These are phyloP conservation scores for Vaccinium darrowii DNA, from an alignment of 148 eudicot species.

Conservation along the genomic window DNA sequence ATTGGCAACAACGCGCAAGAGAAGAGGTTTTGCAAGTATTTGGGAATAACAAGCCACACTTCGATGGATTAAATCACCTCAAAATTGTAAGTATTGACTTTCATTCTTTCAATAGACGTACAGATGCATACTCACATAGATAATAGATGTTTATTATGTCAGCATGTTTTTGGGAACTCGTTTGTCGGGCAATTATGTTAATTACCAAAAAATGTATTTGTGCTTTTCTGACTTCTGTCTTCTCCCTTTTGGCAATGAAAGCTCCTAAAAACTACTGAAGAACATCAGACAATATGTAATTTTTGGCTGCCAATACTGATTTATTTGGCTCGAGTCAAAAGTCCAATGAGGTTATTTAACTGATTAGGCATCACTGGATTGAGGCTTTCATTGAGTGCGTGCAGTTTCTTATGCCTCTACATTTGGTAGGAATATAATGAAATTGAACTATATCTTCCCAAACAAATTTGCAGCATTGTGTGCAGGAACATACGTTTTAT, in stretches of 20 bases:
- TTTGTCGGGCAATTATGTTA: neutral
- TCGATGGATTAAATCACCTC: slow-evolving; percentile 21
- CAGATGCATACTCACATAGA: neutral
- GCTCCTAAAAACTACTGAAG: neutral
- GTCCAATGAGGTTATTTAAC: neutral
- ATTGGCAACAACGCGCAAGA: slow-evolving; percentile 23
- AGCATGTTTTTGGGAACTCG: neutral
- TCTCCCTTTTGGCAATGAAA: neutral
- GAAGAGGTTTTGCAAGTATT: slow-evolving; percentile 18
- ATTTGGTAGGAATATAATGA: neutral
- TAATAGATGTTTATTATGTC: neutral
- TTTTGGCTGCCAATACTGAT: neutral
- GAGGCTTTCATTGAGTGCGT: neutral
- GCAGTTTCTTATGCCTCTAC: neutral
- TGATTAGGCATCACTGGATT: neutral
- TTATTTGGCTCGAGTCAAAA: neutral
- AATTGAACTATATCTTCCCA: neutral
- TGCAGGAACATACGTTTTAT: neutral
- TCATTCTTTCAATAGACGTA: neutral
- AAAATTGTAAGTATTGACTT: slow-evolving; percentile 19
- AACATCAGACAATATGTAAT: neutral
- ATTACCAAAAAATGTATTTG: neutral
- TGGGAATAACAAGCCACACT: slow-evolving; percentile 16
- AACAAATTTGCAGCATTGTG: neutral
- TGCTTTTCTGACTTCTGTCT: neutral